These are phyloP conservation scores for Lobosporangium transversale DNA, from an alignment of 192 early-diverging fungal species.

Conservation along the genomic window DNA sequence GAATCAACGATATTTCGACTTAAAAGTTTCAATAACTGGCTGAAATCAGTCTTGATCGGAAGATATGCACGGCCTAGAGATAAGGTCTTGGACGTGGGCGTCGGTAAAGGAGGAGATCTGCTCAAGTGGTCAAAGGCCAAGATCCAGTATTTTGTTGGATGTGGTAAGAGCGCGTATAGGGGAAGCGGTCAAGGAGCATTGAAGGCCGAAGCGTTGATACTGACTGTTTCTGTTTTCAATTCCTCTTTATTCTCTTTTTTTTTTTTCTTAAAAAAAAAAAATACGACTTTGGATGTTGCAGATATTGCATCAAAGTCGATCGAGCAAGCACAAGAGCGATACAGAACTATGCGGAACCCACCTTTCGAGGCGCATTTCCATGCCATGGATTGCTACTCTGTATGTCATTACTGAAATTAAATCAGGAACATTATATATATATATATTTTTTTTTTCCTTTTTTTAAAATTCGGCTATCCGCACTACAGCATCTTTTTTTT, in stretches of 20 bases:
- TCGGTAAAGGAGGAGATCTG: conserved; percentile 95
- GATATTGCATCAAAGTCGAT: conserved; percentile 93
- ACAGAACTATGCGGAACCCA: conserved; percentile 59
- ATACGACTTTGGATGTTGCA: too few relatives aligned
- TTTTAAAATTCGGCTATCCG: too few relatives aligned
- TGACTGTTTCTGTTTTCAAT: too few relatives aligned
- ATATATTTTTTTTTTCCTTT: not conserved
- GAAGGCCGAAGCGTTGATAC: not conserved
- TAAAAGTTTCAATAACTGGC: conserved; percentile 97
- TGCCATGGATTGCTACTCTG: conserved; percentile 88
- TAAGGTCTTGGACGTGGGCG: conserved; percentile 89
- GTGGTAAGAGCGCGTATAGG: conserved; percentile 65
- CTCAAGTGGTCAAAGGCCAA: conserved; percentile 79
- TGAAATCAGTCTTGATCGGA: conserved; percentile 89
- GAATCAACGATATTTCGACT: conserved; percentile 88
- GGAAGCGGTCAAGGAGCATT: too few relatives aligned
- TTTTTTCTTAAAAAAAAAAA: too few relatives aligned
- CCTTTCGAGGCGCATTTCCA: conserved; percentile 81
- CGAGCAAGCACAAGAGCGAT: conserved; percentile 81
- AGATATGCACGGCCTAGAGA: conserved; percentile 60
- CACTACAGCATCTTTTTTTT: not conserved
- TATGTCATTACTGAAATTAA: too few relatives aligned
- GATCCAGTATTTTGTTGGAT: conserved; percentile 81
- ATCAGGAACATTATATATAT: too few relatives aligned
- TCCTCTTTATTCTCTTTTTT: too few relatives aligned